These are phyloP conservation scores for Cochlearia excelsa DNA, from an alignment of 345 rosid genomes.

Conservation along the genomic window DNA sequence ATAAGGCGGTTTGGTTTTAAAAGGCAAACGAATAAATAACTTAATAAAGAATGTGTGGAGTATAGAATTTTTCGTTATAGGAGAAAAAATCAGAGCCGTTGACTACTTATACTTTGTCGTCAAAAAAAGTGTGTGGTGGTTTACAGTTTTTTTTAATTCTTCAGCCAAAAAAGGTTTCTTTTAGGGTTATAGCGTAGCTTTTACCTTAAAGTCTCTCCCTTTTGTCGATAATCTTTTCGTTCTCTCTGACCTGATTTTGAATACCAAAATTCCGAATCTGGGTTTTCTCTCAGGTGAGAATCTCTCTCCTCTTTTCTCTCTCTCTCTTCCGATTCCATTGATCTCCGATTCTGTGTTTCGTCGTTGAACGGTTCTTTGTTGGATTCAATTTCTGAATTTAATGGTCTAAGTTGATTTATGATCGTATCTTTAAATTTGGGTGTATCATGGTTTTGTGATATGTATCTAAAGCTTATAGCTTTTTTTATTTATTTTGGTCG, in stretches of 20 bases:
- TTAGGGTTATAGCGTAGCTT: conserved; percentile 35
- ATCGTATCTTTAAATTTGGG: too few species aligned
- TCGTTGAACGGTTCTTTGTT: conserved; percentile 6
- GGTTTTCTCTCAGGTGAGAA: conserved; percentile 25
- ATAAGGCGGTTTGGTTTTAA: background rate
- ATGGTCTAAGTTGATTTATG: too few species aligned
- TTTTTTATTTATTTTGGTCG: too few species aligned
- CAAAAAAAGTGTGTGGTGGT: conserved; percentile 19
- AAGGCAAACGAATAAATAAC: background rate
- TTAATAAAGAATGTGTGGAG: conserved; percentile 1
- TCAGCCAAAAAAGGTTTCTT: conserved; percentile 29
- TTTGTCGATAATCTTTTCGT: conserved; percentile 17
- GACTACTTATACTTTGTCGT: conserved; percentile 1
- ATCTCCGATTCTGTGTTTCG: conserved; percentile 21
- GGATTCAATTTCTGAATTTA: conserved; percentile 15
- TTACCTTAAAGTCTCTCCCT: conserved; percentile 29
- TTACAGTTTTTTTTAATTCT: conserved; percentile 4
- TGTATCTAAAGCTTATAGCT: too few species aligned
- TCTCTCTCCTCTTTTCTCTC: background rate
- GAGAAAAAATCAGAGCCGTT: conserved; percentile 33
- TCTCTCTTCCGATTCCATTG: conserved; percentile 1
- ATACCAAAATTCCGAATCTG: conserved; percentile 3
- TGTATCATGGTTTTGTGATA: background rate
- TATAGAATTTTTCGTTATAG: conserved; percentile 12
- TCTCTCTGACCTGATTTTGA: too few species aligned